These are phyloP conservation scores for Spencermartinsiella ligniputridi DNA, from an alignment of 1,139 yeast genomes.

Conservation along the genomic window DNA sequence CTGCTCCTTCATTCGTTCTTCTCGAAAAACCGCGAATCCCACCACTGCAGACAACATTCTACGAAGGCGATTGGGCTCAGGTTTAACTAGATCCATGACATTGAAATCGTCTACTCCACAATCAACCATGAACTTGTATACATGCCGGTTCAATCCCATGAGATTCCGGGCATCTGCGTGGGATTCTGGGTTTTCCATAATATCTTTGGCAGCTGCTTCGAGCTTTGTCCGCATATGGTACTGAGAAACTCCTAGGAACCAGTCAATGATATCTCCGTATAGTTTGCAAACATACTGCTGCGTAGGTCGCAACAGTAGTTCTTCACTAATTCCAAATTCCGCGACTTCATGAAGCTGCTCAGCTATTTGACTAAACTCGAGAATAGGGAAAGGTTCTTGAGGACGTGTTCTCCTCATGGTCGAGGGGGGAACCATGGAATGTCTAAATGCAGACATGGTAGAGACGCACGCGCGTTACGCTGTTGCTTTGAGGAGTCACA, in stretches of 20 bases:
- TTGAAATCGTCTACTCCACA: conserved; percentile 79
- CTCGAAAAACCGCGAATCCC: conserved; percentile 80
- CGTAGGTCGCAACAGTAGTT: conserved; percentile 60
- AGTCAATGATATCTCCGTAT: conserved; percentile 67
- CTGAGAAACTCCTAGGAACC: conserved; percentile 59
- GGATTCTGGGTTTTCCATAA: conserved; percentile 27
- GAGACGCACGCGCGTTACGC: too few relatives aligned
- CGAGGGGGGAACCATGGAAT: conserved; percentile 12
- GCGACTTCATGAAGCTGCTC: conserved; percentile 47
- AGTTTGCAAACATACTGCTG: conserved; percentile 56
- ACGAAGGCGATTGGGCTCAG: conserved; percentile 62
- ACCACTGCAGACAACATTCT: conserved; percentile 77
- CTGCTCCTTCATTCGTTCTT: conserved; percentile 66
- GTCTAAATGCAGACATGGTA: conserved; percentile 10
- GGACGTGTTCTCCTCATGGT: conserved; percentile 15
- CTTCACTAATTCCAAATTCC: conserved; percentile 15
- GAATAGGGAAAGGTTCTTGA: conserved; percentile 52
- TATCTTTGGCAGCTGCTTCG: conserved; percentile 23
- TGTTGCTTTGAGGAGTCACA: too few relatives aligned
- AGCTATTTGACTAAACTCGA: conserved; percentile 61
- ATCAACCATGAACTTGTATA: conserved; percentile 58
- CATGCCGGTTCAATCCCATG: conserved; percentile 54
- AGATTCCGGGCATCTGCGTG: conserved; percentile 37
- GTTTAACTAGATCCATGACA: conserved; percentile 62
- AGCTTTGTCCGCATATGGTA: conserved; percentile 38